phyloP scores from a whole-genome alignment of 495 filamentous ascomycete genomes.

The Penicillium diatomitis region DNA sequence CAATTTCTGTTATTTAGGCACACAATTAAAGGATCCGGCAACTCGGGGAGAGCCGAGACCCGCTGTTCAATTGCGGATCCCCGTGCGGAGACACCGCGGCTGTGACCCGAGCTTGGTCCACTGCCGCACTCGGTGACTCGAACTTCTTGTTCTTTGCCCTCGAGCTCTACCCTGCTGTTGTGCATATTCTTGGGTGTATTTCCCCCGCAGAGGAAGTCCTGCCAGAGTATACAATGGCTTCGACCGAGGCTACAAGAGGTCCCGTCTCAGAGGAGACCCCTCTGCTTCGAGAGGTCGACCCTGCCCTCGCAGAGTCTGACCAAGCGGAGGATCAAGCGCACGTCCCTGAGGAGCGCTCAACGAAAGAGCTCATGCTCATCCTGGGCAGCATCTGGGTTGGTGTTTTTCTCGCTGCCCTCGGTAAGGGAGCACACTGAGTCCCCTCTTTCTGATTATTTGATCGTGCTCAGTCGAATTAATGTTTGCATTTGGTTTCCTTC shows the following conservation, averaged over 20 bases:
- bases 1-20: too few relatives aligned
- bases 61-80: not conserved
- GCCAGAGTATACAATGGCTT: constrained; percentile 8
- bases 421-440: constrained; percentile 16
- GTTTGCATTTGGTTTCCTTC: not conserved
- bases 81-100: not conserved
- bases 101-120: not conserved
- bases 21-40: too few relatives aligned
- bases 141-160: too few relatives aligned
- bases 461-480: too few relatives aligned
- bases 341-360: constrained; percentile 29
- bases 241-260: constrained; percentile 7
- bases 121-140: not conserved
- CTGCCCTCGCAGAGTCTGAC: constrained; percentile 3
- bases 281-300: constrained; percentile 21
- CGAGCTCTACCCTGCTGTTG: too few relatives aligned
- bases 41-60: not conserved
- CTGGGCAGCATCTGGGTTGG: constrained; percentile 57
- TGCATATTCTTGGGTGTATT: too few relatives aligned
- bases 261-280: constrained; percentile 33
- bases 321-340: constrained; percentile 15
- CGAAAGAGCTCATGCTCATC: constrained; percentile 34
- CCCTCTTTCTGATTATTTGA: not conserved
- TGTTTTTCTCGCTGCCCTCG: constrained; percentile 73
- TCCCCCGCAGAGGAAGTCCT: too few relatives aligned